Evolutionary conservation across 2,329 filamentous ascomycete species (phyloP).

Genomic region (Neonectria neomacrospora): DNA sequence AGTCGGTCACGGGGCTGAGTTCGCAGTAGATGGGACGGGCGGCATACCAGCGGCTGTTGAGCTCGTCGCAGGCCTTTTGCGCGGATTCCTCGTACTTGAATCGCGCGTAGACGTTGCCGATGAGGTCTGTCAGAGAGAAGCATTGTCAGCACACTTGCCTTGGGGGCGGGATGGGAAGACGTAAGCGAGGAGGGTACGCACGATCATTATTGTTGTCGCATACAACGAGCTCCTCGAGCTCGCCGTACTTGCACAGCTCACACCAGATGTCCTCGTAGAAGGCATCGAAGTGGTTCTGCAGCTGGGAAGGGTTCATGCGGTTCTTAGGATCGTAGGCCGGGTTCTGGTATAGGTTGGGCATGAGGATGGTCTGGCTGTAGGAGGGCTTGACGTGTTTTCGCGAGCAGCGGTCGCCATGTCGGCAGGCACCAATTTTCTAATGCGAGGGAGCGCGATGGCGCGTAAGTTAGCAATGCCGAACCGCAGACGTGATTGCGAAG

Average conservation of each 20-base stretch:
- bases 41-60: constrained; percentile 97
- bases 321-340: constrained; percentile 95
- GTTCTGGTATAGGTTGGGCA: constrained; percentile 99
- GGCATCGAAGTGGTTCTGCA: constrained; percentile 99
- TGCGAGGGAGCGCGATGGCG: constrained; percentile 15
- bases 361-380: constrained; percentile 96
- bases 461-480: constrained; percentile 13
- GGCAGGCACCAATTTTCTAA: constrained; percentile 99
- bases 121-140: constrained; percentile 72
- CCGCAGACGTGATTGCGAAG: not conserved
- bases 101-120: constrained; percentile 98
- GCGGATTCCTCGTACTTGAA: constrained; percentile 99
- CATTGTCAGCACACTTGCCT: constrained; percentile 38
- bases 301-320: constrained; percentile 95
- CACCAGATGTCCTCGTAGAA: constrained; percentile 99
- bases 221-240: constrained; percentile 96
- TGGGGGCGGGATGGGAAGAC: not conserved
- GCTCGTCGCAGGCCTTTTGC: constrained; percentile 90
- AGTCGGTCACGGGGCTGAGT: constrained; percentile 95
- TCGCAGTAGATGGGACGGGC: constrained; percentile 98
- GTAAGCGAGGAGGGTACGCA: constrained; percentile 56
- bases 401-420: constrained; percentile 97
- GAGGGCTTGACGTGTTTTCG: constrained; percentile 99
- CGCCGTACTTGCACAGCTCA: constrained; percentile 98
- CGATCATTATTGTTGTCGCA: constrained; percentile 99